phyloP scores from a whole-genome alignment of 2,329 filamentous ascomycete genomes.

The Ceratocystis destructans region DNA sequence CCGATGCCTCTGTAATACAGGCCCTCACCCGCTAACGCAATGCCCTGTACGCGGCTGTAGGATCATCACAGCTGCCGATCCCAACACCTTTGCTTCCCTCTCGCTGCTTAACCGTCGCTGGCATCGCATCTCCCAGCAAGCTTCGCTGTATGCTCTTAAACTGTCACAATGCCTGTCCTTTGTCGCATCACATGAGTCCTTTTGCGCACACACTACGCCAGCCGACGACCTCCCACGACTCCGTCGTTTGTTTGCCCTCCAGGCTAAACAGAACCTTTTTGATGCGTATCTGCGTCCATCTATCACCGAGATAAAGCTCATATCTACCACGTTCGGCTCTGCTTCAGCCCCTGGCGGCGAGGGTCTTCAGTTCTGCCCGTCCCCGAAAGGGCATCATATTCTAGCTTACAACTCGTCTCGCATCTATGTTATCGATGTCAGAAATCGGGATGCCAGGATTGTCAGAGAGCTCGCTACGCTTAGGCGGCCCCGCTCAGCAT shows the following conservation, averaged over 20 bases:
- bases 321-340: slow-evolving; percentile 72
- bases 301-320: slow-evolving; percentile 60
- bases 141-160: slow-evolving; percentile 49
- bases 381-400: slow-evolving; percentile 58
- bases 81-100: slow-evolving; percentile 53
- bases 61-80: slow-evolving; percentile 46
- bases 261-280: slow-evolving; percentile 66
- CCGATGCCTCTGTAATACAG: not conserved
- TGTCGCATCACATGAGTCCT: slow-evolving; percentile 35
- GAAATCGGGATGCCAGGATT: slow-evolving; percentile 45
- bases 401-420: slow-evolving; percentile 76
- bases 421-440: slow-evolving; percentile 63
- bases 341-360: slow-evolving; percentile 72
- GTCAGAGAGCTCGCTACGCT: slow-evolving; percentile 68
- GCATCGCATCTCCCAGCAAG: slow-evolving; percentile 48
- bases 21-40: slow-evolving; percentile 8
- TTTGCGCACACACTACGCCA: slow-evolving; percentile 27
- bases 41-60: slow-evolving; percentile 27
- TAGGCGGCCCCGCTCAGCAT: slow-evolving; percentile 59
- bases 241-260: slow-evolving; percentile 51
- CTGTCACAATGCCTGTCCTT: slow-evolving; percentile 48
- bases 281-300: slow-evolving; percentile 58
- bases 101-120: slow-evolving; percentile 52
- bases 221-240: slow-evolving; percentile 44
- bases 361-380: slow-evolving; percentile 72